These are phyloP conservation scores for Russula emetica DNA, from an alignment of 768 basidiomycete species.

Conservation along the genomic window DNA sequence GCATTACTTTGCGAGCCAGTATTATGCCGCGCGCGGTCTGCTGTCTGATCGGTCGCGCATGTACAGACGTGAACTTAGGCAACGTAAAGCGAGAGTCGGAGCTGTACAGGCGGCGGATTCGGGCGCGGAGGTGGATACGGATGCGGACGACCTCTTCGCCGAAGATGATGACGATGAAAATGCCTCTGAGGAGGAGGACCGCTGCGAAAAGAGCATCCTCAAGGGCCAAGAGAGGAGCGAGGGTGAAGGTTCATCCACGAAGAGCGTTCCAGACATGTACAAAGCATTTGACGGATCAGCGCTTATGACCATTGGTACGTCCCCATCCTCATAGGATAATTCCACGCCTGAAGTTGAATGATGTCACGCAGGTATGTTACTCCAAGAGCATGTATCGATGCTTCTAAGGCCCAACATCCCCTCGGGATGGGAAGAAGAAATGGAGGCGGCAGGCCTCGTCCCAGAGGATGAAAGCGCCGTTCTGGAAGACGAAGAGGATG, in stretches of 20 bases:
- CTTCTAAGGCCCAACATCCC: conserved; percentile 42
- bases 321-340: conserved; percentile 5
- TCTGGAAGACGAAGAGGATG: background rate
- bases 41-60: conserved; percentile 48
- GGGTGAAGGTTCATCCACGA: conserved; percentile 22
- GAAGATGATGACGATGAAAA: conserved; percentile 1
- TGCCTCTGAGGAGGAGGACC: conserved; percentile 22
- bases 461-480: background rate
- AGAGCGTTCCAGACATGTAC: conserved; percentile 58
- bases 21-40: conserved; percentile 61
- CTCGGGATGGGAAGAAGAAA: conserved; percentile 45
- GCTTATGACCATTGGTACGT: conserved; percentile 65
- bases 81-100: conserved; percentile 26
- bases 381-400: conserved; percentile 59
- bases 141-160: conserved; percentile 26
- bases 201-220: conserved; percentile 19
- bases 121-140: conserved; percentile 18
- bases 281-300: conserved; percentile 69
- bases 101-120: conserved; percentile 18
- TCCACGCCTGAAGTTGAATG: background rate
- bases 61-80: conserved; percentile 44
- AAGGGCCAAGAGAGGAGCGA: conserved; percentile 25
- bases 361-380: conserved; percentile 49
- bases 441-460: conserved; percentile 12
- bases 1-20: conserved; percentile 48